These are phyloP conservation scores for Linnemannia zychae DNA, from an alignment of 192 early-diverging fungal genomes.

Conservation along the genomic window DNA sequence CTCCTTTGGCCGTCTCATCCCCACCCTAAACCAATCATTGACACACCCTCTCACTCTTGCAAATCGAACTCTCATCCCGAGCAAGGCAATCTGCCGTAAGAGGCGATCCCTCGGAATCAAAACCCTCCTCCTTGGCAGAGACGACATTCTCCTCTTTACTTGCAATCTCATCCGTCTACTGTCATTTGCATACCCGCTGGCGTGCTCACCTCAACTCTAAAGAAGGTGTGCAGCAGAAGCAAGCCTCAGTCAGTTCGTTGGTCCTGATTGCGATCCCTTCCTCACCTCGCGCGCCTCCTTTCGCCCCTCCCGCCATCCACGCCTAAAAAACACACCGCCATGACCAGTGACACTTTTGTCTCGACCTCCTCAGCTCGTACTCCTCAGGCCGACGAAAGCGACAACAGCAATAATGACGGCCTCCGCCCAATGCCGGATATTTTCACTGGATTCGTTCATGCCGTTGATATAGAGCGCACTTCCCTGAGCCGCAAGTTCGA, in stretches of 20 bases:
- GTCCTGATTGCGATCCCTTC: slow-evolving; percentile 2
- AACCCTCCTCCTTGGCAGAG: neutral
- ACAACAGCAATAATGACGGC: neutral
- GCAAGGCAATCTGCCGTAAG: neutral
- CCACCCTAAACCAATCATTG: neutral
- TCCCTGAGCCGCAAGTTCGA: slow-evolving; percentile 35
- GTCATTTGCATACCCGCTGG: neutral
- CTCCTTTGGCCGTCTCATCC: neutral
- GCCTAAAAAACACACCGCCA: neutral
- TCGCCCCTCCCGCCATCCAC: neutral
- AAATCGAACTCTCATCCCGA: neutral
- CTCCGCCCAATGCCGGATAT: neutral
- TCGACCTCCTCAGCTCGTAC: neutral
- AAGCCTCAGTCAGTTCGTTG: slow-evolving; percentile 3
- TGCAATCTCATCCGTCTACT: neutral
- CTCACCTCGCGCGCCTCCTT: neutral
- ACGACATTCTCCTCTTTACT: neutral
- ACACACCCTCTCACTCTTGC: neutral
- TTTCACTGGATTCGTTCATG: slow-evolving; percentile 29
- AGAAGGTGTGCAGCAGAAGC: neutral
- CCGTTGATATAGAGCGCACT: slow-evolving; percentile 33
- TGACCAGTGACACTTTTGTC: slow-evolving; percentile 24
- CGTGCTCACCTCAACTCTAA: slow-evolving; percentile 3
- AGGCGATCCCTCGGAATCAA: neutral
- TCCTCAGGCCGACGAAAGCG: neutral